Percentiles rank a stretch among this genome's conserved stretches.
phyloP scores from a whole-genome alignment of 2,329 filamentous ascomycete genomes.

The Penicillium concentricum region DNA sequence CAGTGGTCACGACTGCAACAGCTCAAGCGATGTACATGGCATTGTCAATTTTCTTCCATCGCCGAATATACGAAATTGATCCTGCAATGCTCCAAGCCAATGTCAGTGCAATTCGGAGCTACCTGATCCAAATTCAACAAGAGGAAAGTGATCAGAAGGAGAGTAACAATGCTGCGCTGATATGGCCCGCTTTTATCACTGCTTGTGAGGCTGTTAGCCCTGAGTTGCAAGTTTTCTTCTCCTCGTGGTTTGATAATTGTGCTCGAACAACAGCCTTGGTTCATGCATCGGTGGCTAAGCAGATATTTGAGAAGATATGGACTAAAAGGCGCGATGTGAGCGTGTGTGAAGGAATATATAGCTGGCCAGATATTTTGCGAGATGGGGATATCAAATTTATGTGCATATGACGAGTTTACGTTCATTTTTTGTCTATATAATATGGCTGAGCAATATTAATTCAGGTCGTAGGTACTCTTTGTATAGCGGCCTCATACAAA shows the following conservation, averaged over 20 bases:
- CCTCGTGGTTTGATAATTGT: slow-evolving; percentile 15
- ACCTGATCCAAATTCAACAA: slow-evolving; percentile 3
- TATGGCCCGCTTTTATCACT: slow-evolving; percentile 23
- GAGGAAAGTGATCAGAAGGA: not conserved
- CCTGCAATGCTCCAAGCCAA: slow-evolving; percentile 10
- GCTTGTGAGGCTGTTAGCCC: slow-evolving; percentile 17
- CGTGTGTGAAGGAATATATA: slow-evolving; percentile 2
- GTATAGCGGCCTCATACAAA: no score
- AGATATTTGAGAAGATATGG: slow-evolving; percentile 17
- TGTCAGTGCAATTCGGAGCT: slow-evolving; percentile 5
- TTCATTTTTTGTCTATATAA: no score
- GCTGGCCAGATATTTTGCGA: slow-evolving; percentile 18
- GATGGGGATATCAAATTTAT: slow-evolving; percentile 15
- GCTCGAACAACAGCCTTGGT: slow-evolving; percentile 11
- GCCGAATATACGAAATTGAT: slow-evolving; percentile 18
- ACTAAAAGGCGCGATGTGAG: slow-evolving; percentile 6
- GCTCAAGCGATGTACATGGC: slow-evolving; percentile 18
- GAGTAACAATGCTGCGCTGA: slow-evolving; percentile 13
- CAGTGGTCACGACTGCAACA: not conserved
- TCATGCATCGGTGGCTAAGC: slow-evolving; percentile 11
- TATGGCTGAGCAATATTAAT: no score
- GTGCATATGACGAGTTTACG: slow-evolving; percentile 8
- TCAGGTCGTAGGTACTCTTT: no score
- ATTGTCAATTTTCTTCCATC: slow-evolving; percentile 18
- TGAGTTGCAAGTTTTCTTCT: slow-evolving; percentile 13